Percentiles rank a stretch among this genome's conserved stretches.
Evolutionary conservation across 208 protist genomes (phyloP).

Genomic region (Balamuthia mandrillaris): DNA sequence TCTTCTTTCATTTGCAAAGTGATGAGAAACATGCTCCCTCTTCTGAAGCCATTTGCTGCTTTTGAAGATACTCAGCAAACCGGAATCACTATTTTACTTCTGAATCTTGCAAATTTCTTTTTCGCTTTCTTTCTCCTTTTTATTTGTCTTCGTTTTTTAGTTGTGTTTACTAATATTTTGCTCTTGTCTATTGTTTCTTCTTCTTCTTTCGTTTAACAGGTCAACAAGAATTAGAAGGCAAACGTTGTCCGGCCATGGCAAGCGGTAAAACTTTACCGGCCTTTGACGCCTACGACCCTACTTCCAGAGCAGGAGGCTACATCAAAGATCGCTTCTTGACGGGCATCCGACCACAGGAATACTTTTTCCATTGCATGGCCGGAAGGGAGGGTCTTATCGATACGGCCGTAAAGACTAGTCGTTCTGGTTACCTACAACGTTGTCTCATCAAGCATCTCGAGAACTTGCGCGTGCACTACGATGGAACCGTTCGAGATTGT

Average conservation of each 20-base stretch:
- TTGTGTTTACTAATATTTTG: no score
- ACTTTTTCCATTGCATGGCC: slow-evolving; percentile 99
- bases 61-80: no score
- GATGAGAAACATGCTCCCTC: not conserved
- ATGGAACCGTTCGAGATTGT: slow-evolving; percentile 89
- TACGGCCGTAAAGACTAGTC: slow-evolving; percentile 99
- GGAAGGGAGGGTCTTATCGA: slow-evolving; percentile 99
- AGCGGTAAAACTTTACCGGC: slow-evolving; percentile 92
- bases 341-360: slow-evolving; percentile 97
- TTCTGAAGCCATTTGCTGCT: not conserved
- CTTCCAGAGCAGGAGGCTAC: slow-evolving; percentile 73
- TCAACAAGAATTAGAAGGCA: slow-evolving; percentile 97
- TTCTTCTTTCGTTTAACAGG: no score
- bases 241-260: slow-evolving; percentile 92
- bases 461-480: slow-evolving; percentile 85
- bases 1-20: not conserved
- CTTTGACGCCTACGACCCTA: slow-evolving; percentile 70
- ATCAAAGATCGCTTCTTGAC: slow-evolving; percentile 92
- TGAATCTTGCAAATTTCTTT: no score
- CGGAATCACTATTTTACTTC: no score
- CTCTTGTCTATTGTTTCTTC: no score
- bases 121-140: no score
- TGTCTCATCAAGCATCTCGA: slow-evolving; percentile 94
- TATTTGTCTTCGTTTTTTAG: no score
- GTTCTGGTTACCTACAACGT: slow-evolving; percentile 96